These are phyloP conservation scores for Phytophthora hybrid DNA, from an alignment of 352 stramenopile genomes.

Conservation along the genomic window DNA sequence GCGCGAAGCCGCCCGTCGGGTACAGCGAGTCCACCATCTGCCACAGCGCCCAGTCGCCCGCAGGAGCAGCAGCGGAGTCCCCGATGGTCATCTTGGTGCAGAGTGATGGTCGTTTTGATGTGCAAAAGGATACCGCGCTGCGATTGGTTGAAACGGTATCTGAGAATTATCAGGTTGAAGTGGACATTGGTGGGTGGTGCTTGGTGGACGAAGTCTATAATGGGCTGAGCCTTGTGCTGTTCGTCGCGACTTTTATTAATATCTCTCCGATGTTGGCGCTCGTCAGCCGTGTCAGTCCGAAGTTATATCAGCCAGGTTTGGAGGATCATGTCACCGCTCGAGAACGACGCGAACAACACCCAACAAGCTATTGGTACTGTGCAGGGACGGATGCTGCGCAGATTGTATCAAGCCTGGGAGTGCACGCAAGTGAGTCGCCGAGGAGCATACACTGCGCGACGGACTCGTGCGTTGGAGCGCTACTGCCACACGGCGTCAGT, in stretches of 20 bases:
- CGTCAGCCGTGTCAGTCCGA: not conserved
- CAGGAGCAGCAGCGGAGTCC: not conserved
- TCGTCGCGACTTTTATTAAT: not conserved
- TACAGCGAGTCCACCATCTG: slow-evolving; percentile 89
- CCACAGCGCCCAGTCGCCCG: slow-evolving; percentile 67
- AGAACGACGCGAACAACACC: not conserved
- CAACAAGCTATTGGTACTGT: no score
- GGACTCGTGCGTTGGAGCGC: slow-evolving; percentile 17
- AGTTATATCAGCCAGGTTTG: not conserved
- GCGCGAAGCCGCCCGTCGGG: slow-evolving; percentile 83
- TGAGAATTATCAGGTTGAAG: not conserved
- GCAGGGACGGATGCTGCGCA: not conserved
- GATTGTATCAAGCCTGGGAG: slow-evolving; percentile 8
- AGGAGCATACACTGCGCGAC: slow-evolving; percentile 11
- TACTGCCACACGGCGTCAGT: slow-evolving; percentile 20
- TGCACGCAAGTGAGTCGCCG: slow-evolving; percentile 18
- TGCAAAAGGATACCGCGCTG: not conserved
- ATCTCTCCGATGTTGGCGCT: not conserved
- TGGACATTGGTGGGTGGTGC: not conserved
- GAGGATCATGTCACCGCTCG: not conserved
- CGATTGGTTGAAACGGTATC: not conserved
- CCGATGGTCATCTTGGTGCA: not conserved
- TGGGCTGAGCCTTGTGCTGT: not conserved
- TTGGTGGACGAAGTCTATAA: not conserved
- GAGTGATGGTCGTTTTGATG: not conserved